phyloP scores from a whole-genome alignment of 2,329 filamentous ascomycete genomes.

The Colletotrichum brevisporum region DNA sequence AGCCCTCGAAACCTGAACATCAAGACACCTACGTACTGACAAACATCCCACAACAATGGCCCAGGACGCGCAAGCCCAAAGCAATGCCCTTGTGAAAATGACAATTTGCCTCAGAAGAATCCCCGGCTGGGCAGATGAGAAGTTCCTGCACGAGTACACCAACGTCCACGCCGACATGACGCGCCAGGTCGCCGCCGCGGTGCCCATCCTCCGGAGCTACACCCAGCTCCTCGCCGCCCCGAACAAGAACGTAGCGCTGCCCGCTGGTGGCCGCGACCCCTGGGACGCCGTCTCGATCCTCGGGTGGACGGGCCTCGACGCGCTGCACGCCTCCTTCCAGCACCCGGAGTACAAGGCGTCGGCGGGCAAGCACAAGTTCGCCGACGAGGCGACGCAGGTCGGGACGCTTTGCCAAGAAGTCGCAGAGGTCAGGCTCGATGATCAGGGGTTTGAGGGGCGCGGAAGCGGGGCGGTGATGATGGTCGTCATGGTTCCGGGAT shows the following conservation, averaged over 20 bases:
- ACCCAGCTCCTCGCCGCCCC: slow-evolving; percentile 8
- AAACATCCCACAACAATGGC: not conserved
- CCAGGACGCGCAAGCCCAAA: not conserved
- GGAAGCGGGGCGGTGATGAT: not conserved
- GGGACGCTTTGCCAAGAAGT: slow-evolving; percentile 11
- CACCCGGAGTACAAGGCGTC: slow-evolving; percentile 16
- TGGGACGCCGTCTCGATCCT: slow-evolving; percentile 21
- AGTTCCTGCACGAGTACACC: slow-evolving; percentile 8
- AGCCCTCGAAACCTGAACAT: no score
- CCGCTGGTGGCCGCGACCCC: not conserved
- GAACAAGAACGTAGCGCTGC: not conserved
- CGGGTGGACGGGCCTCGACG: slow-evolving; percentile 9
- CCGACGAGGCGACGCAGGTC: not conserved
- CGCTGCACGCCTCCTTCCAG: slow-evolving; percentile 1
- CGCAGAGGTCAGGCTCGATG: not conserved
- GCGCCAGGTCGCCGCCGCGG: not conserved
- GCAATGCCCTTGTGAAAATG: not conserved
- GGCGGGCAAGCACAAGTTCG: slow-evolving; percentile 9
- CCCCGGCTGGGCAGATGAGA: not conserved
- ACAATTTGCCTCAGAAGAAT: not conserved
- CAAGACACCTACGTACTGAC: no score
- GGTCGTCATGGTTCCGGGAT: not conserved
- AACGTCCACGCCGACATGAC: slow-evolving; percentile 4
- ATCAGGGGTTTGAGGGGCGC: not conserved
- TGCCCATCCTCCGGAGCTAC: not conserved